phyloP scores from a whole-genome alignment of 148 eudicot species.

The Heliamphora exappendiculata region DNA sequence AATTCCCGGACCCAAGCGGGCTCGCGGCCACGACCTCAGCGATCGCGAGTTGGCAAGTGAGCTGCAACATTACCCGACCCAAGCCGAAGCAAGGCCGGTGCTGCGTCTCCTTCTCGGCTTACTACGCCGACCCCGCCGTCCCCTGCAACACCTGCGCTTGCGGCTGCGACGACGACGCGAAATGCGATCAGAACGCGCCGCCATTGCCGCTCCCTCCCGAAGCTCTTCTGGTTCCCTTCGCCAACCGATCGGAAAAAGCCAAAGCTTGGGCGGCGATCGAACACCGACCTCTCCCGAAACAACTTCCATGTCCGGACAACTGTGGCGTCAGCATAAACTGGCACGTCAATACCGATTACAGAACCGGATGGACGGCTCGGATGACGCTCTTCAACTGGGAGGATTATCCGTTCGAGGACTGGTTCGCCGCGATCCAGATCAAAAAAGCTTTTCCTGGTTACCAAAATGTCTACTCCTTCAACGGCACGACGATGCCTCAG shows the following conservation, averaged over 20 bases:
- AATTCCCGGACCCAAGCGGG: constrained; percentile 71
- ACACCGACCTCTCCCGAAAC: constrained; percentile 8
- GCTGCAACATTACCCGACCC: constrained; percentile 72
- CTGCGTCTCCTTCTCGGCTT: constrained; percentile 75
- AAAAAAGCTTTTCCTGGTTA: constrained; percentile 31
- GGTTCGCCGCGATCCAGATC: constrained; percentile 42
- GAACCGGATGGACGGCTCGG: constrained; percentile 45
- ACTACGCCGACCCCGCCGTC: constrained; percentile 33
- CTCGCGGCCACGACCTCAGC: constrained; percentile 40
- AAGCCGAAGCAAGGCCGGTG: constrained; percentile 45
- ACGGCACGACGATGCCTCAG: constrained; percentile 31
- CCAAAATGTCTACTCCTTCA: constrained; percentile 51
- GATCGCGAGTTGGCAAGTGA: constrained; percentile 74
- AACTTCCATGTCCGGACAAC: constrained; percentile 47
- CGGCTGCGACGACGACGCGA: constrained; percentile 23
- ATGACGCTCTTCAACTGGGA: constrained; percentile 51
- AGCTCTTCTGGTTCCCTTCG: constrained; percentile 46
- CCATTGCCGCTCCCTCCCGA: constrained; percentile 32
- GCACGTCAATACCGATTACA: constrained; percentile 45
- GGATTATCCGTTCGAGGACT: constrained; percentile 18
- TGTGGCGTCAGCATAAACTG: constrained; percentile 55
- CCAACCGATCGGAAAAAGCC: constrained; percentile 26
- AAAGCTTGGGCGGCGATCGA: constrained; percentile 33
- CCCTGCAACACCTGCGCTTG: constrained; percentile 50
- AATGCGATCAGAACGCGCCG: constrained; percentile 22